phyloP scores from a whole-genome alignment of 352 stramenopile species.

The Blastocystis sp. region DNA sequence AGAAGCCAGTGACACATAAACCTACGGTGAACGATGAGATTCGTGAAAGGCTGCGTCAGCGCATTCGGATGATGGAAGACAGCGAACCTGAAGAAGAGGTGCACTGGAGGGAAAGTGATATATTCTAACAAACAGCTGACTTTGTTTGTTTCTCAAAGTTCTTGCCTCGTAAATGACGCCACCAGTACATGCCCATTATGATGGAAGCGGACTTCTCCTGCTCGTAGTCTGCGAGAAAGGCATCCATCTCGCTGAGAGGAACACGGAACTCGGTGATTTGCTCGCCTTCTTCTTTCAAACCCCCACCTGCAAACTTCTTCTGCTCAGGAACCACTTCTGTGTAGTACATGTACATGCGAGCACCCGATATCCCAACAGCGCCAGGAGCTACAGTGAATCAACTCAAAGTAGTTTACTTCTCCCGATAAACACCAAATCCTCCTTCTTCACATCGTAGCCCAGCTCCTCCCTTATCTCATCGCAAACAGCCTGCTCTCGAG shows the following conservation, averaged over 20 bases:
- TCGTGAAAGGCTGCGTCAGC: background rate
- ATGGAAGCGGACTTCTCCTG: constrained; percentile 29
- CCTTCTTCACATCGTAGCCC: background rate
- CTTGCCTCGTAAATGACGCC: constrained; percentile 32
- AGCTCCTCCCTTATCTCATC: constrained; percentile 45
- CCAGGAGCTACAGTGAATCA: constrained; percentile 3
- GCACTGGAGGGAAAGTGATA: constrained; percentile 38
- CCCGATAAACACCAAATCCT: background rate
- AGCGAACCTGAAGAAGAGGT: constrained; percentile 49
- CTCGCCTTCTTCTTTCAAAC: constrained; percentile 36
- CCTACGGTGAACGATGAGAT: constrained; percentile 20
- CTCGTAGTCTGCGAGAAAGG: constrained; percentile 25
- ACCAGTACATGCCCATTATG: constrained; percentile 49
- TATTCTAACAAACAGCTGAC: constrained; percentile 54
- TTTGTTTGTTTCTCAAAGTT: background rate
- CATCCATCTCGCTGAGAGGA: constrained; percentile 1
- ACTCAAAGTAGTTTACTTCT: background rate
- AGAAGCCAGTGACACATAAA: background rate
- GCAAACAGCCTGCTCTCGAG: background rate
- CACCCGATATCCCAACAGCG: constrained; percentile 13
- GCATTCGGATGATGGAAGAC: constrained; percentile 44
- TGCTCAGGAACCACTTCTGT: constrained; percentile 7
- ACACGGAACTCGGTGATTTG: constrained; percentile 1
- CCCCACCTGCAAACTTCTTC: constrained; percentile 2
- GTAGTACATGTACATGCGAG: constrained; percentile 44